These are phyloP conservation scores for Pyrrhoderma lamaoense DNA, from an alignment of 1,284 basidiomycete genomes.

Conservation along the genomic window DNA sequence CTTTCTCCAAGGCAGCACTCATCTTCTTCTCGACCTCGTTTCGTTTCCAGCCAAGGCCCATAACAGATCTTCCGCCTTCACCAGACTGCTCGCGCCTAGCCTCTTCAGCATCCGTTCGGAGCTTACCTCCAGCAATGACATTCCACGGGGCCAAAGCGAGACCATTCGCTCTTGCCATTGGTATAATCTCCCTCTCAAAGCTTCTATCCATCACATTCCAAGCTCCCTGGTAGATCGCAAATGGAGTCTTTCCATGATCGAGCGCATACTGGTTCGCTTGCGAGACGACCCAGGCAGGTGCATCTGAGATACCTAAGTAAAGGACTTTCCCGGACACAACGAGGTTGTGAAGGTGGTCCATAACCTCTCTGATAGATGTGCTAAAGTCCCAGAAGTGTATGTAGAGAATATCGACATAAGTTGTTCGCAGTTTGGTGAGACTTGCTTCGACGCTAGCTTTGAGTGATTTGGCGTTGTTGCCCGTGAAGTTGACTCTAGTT, in stretches of 20 bases:
- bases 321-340: conserved; percentile 38
- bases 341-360: conserved; percentile 42
- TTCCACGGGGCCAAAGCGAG: conserved; percentile 45
- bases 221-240: conserved; percentile 43
- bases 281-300: conserved; percentile 38
- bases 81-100: conserved; percentile 33
- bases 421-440: conserved; percentile 38
- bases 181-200: conserved; percentile 49
- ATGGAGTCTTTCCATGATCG: conserved; percentile 41
- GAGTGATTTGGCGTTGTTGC: conserved; percentile 33
- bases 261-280: conserved; percentile 38
- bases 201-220: conserved; percentile 44
- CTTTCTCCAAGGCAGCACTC: conserved; percentile 36
- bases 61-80: conserved; percentile 34
- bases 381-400: conserved; percentile 39
- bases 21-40: conserved; percentile 34
- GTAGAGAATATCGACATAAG: conserved; percentile 38
- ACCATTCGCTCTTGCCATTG: conserved; percentile 44
- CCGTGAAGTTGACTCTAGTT: conserved; percentile 28
- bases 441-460: conserved; percentile 29
- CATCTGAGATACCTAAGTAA: conserved; percentile 38
- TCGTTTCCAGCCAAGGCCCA: conserved; percentile 33
- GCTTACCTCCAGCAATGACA: conserved; percentile 40
- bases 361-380: conserved; percentile 40
- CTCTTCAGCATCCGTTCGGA: conserved; percentile 43